phyloP scores from a whole-genome alignment of 768 basidiomycete genomes.

The Amanita exitialis region DNA sequence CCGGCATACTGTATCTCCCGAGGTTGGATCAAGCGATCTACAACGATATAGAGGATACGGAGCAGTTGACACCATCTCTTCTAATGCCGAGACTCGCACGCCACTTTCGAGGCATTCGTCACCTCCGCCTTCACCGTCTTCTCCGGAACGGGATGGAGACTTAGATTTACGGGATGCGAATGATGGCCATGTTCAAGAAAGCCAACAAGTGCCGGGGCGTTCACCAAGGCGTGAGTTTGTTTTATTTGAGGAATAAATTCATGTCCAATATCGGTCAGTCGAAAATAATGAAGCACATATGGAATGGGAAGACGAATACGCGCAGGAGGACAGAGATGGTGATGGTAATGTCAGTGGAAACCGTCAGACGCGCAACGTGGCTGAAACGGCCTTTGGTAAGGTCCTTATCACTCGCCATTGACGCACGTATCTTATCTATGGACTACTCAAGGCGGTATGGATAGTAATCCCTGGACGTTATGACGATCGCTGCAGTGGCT shows the following conservation, averaged over 20 bases:
- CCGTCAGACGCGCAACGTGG: background rate
- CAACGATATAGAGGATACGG: background rate
- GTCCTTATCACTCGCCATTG: background rate
- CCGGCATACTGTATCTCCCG: background rate
- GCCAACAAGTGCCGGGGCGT: background rate
- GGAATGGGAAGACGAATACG: conserved; percentile 19
- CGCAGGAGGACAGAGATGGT: conserved; percentile 10
- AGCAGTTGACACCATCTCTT: background rate
- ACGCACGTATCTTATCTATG: background rate
- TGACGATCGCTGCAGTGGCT: background rate
- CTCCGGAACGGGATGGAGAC: background rate
- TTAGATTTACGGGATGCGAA: background rate
- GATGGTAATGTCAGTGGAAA: conserved; percentile 12
- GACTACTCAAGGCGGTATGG: background rate
- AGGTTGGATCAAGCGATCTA: background rate
- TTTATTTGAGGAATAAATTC: no score
- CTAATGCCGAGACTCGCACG: background rate
- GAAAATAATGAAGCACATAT: background rate
- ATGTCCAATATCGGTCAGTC: background rate
- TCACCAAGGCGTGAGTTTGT: background rate
- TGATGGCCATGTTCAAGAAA: background rate
- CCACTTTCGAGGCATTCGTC: background rate
- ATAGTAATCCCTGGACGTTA: background rate
- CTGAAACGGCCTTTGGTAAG: background rate
- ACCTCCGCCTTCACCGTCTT: background rate